Evolutionary conservation across 1,139 yeast species (phyloP), one percentile per base, ranked within the genome.

Genomic region (Blastobotrys illinoisensis): DNA sequence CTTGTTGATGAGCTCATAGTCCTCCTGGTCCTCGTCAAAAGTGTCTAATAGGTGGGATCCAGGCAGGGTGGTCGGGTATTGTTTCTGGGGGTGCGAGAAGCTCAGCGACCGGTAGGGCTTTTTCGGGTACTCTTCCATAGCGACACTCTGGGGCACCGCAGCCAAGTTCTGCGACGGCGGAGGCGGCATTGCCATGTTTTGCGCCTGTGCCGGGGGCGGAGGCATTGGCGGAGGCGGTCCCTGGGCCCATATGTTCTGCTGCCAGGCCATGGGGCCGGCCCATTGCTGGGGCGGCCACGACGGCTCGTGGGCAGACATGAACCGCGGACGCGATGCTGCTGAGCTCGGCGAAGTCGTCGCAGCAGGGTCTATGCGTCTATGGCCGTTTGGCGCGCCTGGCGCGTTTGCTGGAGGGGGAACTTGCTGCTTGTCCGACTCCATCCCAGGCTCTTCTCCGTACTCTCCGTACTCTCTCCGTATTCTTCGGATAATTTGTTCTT

Each of bases 1-100:
- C 48, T 53, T 52, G 24, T 55, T 55, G 44, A 52, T 49, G 46
- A 55, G 47, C 28, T 52, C 54, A 3, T 49, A 51, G 14, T 52
- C 57, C 11, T 46, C 48, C 28, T 46, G 51, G 6, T 61, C 64
- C 45, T 62, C 64, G 47, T 62, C 65, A 45, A 62, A 60, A 13
- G 64, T 52, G 26, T 61, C 61, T 26, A 62, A 51, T 55, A 59
- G 48, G 49, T 57, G 58, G 23, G 56, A 54, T 4, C 58, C 58
- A 5, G 56, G 47, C 24, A 24, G 43, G 18, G 21, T 21, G 32
- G 46, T 9, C 23, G 24, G 13, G 24, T 28, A 32, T 20, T 40
- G 40, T 13, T 26, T 21, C 16, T 48, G 50, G 6, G 51, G 49
- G 44, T 57, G 57, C 3, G 64, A 61, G 40, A 62, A 60, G 48